Base-by-base conservation (phyloP, 805 yeast species). In the Candida corydali region DNA sequence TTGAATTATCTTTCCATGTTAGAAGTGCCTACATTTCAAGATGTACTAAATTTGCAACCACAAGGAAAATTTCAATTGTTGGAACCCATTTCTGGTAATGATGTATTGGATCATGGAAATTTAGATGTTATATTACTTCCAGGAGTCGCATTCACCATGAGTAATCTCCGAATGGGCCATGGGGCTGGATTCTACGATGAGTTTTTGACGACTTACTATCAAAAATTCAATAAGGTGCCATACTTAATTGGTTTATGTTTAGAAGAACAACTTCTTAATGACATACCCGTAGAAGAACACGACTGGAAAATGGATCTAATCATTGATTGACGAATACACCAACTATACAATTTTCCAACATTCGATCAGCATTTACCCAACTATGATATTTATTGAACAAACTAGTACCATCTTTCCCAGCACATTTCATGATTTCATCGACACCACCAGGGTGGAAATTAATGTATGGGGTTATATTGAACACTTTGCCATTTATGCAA, bases 121-220 rank as follows among this genome's bases (percentile, higher is more conserved):
- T 59, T 91, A 16, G 97, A 91, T 47, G 49, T 91, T 8, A 62
- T 91, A 5, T 59, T 91, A 5, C 68, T 91, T 0, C 98, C 98
- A 0, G 97, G 95, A 0, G 81, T 91, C 1, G 96, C 86, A 1
- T 89, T 86, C 56, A 73, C 85, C 1, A 45, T 18, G 4, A 40
- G 40, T 1, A 59, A 78, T 16, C 55, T 65, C 9, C 56, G 98
- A 37, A 54, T 91, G 36, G 98, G 98, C 1, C 95, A 87, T 54
- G 98, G 98, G 1, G 91, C 81, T 4, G 98, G 97, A 0, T 88
- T 76, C 56, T 91, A 93, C 55, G 98, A 91, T 55, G 86, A 82
- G 48, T 69, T 51, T 52, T 59, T 61, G 22, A 45, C 26, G 29
- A 46, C 39, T 17, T 54, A 58, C 39, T 12, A 31, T 10, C 31